phyloP scores from a whole-genome alignment of 306 rosid genomes.

The Pterocarpus macrocarpus region DNA sequence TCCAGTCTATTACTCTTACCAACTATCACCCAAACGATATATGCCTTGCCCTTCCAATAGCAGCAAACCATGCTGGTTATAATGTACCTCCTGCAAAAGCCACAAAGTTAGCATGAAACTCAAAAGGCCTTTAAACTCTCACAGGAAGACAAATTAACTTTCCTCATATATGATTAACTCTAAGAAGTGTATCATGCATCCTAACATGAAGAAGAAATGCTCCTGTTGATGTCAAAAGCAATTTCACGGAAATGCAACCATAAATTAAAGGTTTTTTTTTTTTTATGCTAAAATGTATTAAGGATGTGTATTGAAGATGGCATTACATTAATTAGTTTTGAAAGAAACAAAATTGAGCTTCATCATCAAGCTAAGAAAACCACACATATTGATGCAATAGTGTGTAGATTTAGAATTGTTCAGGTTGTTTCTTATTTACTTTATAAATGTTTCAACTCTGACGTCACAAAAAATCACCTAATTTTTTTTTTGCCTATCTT shows the following conservation, averaged over 20 bases:
- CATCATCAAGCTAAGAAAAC: slow-evolving; percentile 1
- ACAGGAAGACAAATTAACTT: slow-evolving; percentile 24
- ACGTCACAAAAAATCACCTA: slow-evolving; percentile 7
- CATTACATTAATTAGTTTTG: not conserved
- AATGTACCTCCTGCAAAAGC: slow-evolving; percentile 88
- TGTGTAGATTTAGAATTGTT: not conserved
- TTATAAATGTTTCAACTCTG: slow-evolving; percentile 16
- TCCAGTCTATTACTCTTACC: slow-evolving; percentile 64
- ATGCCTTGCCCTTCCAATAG: slow-evolving; percentile 95
- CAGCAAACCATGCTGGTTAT: slow-evolving; percentile 94
- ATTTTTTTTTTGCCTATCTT: slow-evolving; percentile 5
- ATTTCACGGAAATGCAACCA: not conserved
- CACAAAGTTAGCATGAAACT: slow-evolving; percentile 19
- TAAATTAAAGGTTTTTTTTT: not conserved
- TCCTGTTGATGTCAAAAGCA: slow-evolving; percentile 13
- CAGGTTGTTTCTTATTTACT: not conserved
- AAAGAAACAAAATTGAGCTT: not conserved
- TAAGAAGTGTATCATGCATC: not conserved
- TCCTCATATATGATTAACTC: not conserved
- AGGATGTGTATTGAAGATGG: not conserved
- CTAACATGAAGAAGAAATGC: slow-evolving; percentile 9
- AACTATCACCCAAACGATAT: slow-evolving; percentile 89
- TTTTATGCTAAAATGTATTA: not conserved
- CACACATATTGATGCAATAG: slow-evolving; percentile 5
- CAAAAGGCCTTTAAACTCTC: not conserved